Base-by-base conservation (phyloP, 1,139 yeast species). In the Geotrichum macrosporum region DNA sequence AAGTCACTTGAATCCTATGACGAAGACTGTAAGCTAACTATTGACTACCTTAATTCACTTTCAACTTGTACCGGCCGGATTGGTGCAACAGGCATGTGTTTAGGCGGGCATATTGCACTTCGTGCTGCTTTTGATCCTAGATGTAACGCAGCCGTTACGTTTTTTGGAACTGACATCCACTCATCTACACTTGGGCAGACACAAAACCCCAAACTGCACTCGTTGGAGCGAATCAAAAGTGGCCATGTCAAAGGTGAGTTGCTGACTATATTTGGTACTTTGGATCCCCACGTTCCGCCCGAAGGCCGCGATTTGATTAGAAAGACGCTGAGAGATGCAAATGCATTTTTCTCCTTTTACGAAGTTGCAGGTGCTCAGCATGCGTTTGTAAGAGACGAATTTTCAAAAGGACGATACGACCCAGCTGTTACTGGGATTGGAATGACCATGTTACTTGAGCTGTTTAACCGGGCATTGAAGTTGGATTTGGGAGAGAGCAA, bases 71-170 rank as follows among this genome's bases (percentile, higher is more conserved):
- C 77, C 54, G 92, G 92, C 37, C 76, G 73, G 52, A 75, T 83
- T 55, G 94, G 94, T 24, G 82, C 89, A 44, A 82, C 92, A 1
- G 94, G 94, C 20, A 84, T 84, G 89, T 84, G 94, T 62, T 75
- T 84, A 19, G 94, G 94, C 18, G 94, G 94, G 1, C 94, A 84
- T 61, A 70, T 84, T 59, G 92, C 94, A 1, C 82, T 77, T 65
- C 73, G 94, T 56, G 78, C 86, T 1, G 76, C 84, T 5, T 71
- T 84, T 54, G 88, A 84, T 58, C 72, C 75, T 26, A 68, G 87
- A 48, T 78, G 84, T 31, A 67, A 69, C 24, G 87, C 92, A 13
- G 75, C 82, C 8, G 84, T 83, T 16, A 80, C 88, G 53, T 84
- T 83, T 66, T 84, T 84, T 66, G 86, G 89, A 13, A 84, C 94